Evolutionary conservation across 1,284 basidiomycete species (phyloP).

Genomic region (Ceratobasidium sp.): DNA sequence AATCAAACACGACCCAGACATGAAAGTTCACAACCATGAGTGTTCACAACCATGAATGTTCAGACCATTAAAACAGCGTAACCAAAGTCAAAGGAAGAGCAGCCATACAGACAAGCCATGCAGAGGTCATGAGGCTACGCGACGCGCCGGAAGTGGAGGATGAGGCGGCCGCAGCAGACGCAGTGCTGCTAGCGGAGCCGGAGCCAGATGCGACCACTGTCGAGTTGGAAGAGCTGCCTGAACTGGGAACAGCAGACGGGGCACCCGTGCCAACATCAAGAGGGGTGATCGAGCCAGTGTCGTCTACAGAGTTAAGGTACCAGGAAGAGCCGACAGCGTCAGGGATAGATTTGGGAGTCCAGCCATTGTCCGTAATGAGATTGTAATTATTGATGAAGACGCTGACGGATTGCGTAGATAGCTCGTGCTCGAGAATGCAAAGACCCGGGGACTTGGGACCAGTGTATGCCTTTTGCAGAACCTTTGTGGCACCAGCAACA

Average conservation of each 20-base stretch:
- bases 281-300: conserved; percentile 26
- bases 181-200: neutral
- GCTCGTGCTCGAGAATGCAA: conserved; percentile 87
- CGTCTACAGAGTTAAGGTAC: conserved; percentile 47
- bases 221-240: conserved; percentile 6
- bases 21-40: conserved; percentile 13
- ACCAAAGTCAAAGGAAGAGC: neutral
- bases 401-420: conserved; percentile 70
- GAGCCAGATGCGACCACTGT: neutral
- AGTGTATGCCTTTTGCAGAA: conserved; percentile 69
- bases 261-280: neutral
- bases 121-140: neutral
- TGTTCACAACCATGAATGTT: neutral
- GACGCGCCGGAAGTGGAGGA: neutral
- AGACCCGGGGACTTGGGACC: conserved; percentile 77
- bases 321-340: conserved; percentile 60
- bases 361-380: conserved; percentile 72
- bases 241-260: too few relatives aligned
- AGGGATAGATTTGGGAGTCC: conserved; percentile 73
- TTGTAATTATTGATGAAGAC: conserved; percentile 80
- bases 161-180: conserved; percentile 1
- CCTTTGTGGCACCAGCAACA: conserved; percentile 60
- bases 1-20: conserved; percentile 6
- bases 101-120: conserved; percentile 19
- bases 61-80: conserved; percentile 15